Percentiles rank a stretch among this genome's conserved stretches.
These are phyloP conservation scores for Ceratobasidium sp. DNA, from an alignment of 1,284 basidiomycete species.

Conservation along the genomic window DNA sequence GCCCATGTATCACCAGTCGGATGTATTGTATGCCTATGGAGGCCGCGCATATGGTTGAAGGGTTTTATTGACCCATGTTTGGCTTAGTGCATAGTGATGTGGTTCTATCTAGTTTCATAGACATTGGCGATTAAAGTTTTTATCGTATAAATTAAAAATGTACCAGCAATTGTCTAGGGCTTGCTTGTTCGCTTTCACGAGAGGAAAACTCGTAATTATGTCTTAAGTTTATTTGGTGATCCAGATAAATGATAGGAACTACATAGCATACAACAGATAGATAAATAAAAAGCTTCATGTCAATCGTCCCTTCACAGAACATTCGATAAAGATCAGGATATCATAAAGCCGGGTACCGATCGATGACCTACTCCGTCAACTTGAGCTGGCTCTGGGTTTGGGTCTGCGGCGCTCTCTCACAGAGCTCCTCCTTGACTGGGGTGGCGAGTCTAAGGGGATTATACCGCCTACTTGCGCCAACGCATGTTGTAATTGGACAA, in stretches of 20 bases:
- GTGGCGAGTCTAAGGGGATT: slow-evolving; percentile 15
- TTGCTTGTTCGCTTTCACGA: too few relatives aligned
- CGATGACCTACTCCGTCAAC: background rate
- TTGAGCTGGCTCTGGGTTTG: background rate
- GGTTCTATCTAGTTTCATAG: too few relatives aligned
- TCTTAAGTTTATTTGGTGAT: background rate
- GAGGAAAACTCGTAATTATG: background rate
- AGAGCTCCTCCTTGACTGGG: slow-evolving; percentile 1
- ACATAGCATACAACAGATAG: slow-evolving; percentile 4
- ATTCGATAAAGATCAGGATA: background rate
- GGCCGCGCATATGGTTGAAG: too few relatives aligned
- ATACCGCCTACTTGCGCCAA: slow-evolving; percentile 22
- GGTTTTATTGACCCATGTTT: too few relatives aligned
- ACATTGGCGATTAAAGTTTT: too few relatives aligned
- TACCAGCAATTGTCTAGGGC: too few relatives aligned
- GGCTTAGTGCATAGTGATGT: background rate
- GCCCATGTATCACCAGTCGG: background rate
- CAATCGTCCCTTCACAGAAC: background rate
- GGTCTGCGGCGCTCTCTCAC: slow-evolving; percentile 13
- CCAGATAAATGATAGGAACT: background rate
- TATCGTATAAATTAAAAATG: too few relatives aligned
- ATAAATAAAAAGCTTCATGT: background rate
- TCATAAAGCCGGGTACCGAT: background rate
- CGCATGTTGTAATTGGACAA: slow-evolving; percentile 31
- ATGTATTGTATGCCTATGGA: background rate